Conservation (phyloP, 176 grass and related monocot species). For the Ensete ventricosum region DNA sequence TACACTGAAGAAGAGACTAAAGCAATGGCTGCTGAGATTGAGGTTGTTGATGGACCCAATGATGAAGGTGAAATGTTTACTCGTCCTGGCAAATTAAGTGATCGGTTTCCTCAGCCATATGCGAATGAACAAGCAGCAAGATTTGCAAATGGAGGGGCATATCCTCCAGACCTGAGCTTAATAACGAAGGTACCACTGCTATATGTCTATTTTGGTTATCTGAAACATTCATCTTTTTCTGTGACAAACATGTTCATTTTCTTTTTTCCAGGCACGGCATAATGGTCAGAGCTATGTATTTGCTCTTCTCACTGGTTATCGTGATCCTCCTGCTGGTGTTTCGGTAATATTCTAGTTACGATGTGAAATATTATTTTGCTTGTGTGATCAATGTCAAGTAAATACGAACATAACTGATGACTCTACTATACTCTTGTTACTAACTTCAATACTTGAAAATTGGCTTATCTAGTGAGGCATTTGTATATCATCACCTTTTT, state of each 20-base stretch:
- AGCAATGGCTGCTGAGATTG: slow-evolving; percentile 97
- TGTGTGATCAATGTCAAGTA: not conserved
- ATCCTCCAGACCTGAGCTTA: slow-evolving; percentile 90
- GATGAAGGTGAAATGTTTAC: slow-evolving; percentile 96
- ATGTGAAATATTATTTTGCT: not conserved
- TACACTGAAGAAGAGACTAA: slow-evolving; percentile 98
- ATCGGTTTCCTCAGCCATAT: slow-evolving; percentile 90
- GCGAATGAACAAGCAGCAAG: slow-evolving; percentile 89
- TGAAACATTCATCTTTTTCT: slow-evolving; percentile 14
- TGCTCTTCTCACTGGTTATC: slow-evolving; percentile 94
- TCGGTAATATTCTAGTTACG: slow-evolving; percentile 37
- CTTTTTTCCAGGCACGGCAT: slow-evolving; percentile 62
- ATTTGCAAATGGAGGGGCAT: slow-evolving; percentile 94
- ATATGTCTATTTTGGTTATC: slow-evolving; percentile 1
- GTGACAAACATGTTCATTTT: slow-evolving; percentile 3
- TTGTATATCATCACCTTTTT: not conserved
- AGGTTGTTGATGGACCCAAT: slow-evolving; percentile 90
- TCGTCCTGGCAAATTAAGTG: slow-evolving; percentile 75
- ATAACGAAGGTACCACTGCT: slow-evolving; percentile 70
- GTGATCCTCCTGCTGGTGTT: slow-evolving; percentile 94
- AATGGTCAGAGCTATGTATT: slow-evolving; percentile 95
- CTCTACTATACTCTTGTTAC: no score
- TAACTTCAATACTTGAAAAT: no score
- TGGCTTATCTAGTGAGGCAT: not conserved
- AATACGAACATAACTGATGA: no score